These are phyloP conservation scores for Pseudogymnoascus sp. DNA, from an alignment of 2,329 filamentous ascomycete species.

Conservation along the genomic window DNA sequence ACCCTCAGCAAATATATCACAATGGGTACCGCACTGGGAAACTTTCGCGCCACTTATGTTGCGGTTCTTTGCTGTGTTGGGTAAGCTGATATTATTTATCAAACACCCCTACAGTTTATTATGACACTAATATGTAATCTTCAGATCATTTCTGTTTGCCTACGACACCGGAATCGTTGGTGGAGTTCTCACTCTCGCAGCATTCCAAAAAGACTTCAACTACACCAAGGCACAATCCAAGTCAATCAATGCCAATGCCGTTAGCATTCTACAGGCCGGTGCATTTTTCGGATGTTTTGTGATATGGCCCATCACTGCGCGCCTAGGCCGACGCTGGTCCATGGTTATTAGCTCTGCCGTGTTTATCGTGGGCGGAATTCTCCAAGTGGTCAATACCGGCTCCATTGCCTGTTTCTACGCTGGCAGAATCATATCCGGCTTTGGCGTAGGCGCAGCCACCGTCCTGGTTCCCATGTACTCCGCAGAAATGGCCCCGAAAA, in stretches of 20 bases:
- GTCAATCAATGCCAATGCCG: constrained; percentile 37
- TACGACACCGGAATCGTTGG: constrained; percentile 39
- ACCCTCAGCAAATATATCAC: not conserved
- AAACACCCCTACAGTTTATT: constrained; percentile 15
- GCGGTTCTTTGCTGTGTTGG: constrained; percentile 11
- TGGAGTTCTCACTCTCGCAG: constrained; percentile 38
- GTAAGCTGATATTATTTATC: not conserved
- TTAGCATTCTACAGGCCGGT: constrained; percentile 43
- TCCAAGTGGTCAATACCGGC: constrained; percentile 41
- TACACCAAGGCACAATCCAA: constrained; percentile 34
- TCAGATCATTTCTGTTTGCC: constrained; percentile 31
- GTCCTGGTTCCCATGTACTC: constrained; percentile 37
- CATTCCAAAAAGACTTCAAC: constrained; percentile 36
- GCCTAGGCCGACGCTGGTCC: constrained; percentile 36
- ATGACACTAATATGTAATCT: constrained; percentile 16
- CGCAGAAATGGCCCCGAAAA: constrained; percentile 36
- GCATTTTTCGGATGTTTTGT: constrained; percentile 43
- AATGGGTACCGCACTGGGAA: constrained; percentile 23
- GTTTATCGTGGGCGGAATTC: constrained; percentile 33
- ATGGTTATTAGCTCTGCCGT: constrained; percentile 37
- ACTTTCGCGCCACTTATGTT: constrained; percentile 31
- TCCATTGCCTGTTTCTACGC: constrained; percentile 38
- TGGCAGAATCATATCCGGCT: constrained; percentile 39
- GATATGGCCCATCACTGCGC: constrained; percentile 41
- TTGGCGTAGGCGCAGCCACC: constrained; percentile 39